A percentile compares a stretch with the other conserved stretches of the same genome.
These are phyloP conservation scores for Phyllostachys edulis DNA, from an alignment of 176 grass and related monocot genomes.

Conservation along the genomic window DNA sequence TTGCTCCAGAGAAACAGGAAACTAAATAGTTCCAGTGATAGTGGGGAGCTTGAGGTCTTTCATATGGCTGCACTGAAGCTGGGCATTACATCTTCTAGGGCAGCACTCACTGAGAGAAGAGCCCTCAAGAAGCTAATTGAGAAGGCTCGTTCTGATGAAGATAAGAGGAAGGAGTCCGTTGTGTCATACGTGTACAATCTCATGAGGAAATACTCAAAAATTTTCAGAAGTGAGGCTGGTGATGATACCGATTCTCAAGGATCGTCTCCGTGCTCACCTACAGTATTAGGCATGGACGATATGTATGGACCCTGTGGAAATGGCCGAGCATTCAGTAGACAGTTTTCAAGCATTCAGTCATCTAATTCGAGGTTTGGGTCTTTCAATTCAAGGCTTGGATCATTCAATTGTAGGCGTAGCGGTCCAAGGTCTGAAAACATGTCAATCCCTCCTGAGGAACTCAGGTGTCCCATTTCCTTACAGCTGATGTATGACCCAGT, in stretches of 20 bases:
- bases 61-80: conserved; percentile 78
- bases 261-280: conserved; percentile 76
- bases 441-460: conserved; percentile 83
- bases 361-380: conserved; percentile 66
- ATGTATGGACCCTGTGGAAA: conserved; percentile 57
- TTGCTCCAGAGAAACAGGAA: conserved; percentile 77
- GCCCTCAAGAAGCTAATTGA: conserved; percentile 93
- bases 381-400: conserved; percentile 78
- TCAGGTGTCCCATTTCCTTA: conserved; percentile 93
- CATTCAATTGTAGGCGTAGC: conserved; percentile 69
- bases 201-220: conserved; percentile 91
- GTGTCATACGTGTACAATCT: conserved; percentile 84
- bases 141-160: conserved; percentile 69
- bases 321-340: conserved; percentile 66
- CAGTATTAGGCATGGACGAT: conserved; percentile 72
- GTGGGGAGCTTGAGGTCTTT: conserved; percentile 82
- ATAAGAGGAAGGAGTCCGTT: conserved; percentile 81
- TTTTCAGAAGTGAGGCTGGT: conserved; percentile 80
- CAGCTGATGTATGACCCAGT: conserved; percentile 97
- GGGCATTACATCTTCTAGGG: conserved; percentile 87
- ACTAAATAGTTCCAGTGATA: conserved; percentile 53
- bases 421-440: conserved; percentile 69
- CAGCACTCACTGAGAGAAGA: conserved; percentile 87
- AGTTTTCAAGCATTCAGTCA: conserved; percentile 61
- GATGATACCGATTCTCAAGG: conserved; percentile 93